A percentile compares a stretch with the other conserved stretches of the same genome.
Evolutionary conservation across 1,139 yeast species (phyloP).

Genomic region (Geotrichum histeridarum): DNA sequence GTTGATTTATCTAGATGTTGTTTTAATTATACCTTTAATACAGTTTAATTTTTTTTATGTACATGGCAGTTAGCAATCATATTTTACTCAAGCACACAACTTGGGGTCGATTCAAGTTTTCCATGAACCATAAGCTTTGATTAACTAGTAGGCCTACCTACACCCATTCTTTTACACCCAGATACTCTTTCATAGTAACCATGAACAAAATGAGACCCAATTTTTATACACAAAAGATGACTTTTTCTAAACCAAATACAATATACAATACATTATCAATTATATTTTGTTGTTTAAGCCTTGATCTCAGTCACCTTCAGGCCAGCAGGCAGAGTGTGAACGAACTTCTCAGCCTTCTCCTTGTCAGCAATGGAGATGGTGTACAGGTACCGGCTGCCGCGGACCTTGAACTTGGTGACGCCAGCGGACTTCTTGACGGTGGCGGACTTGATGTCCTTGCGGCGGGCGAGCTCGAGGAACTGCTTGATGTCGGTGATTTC

Average conservation of each 20-base stretch:
- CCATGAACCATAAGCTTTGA: no score
- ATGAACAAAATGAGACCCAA: not conserved
- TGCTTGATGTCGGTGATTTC: constrained; percentile 96
- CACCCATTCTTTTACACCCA: no score
- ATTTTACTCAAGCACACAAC: no score
- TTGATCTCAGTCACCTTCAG: constrained; percentile 57
- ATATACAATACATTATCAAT: not conserved
- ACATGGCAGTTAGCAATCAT: no score
- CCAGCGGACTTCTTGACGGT: constrained; percentile 91
- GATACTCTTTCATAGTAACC: no score
- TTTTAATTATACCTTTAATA: not conserved
- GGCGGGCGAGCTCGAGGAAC: constrained; percentile 94
- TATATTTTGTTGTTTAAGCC: constrained; percentile 11
- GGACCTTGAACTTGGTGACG: constrained; percentile 98
- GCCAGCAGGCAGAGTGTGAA: constrained; percentile 96
- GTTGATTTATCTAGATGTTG: not conserved
- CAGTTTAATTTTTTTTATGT: no score
- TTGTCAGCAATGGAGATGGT: constrained; percentile 94
- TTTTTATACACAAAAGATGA: not conserved
- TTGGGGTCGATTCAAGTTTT: no score
- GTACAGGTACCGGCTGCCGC: constrained; percentile 93
- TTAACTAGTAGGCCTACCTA: no score
- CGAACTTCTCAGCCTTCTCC: constrained; percentile 96
- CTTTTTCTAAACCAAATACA: not conserved
- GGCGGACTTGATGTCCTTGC: constrained; percentile 92